Conservation (phyloP, 805 yeast species). For the Metschnikowia gelsemii region DNA sequence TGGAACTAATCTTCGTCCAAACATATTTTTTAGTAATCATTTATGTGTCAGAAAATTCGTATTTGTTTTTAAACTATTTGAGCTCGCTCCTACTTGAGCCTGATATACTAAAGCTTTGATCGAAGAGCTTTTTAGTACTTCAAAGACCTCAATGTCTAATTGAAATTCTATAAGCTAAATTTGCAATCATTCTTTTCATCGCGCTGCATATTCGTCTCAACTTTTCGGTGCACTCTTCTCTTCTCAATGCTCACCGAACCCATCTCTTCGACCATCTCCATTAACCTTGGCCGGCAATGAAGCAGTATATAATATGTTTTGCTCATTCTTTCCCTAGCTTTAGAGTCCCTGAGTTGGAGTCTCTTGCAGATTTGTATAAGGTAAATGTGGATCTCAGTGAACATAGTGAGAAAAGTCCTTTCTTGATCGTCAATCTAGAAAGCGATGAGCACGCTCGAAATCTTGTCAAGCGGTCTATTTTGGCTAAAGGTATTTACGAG, state of each 20-base stretch:
- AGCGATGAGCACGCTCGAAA: slow-evolving; percentile 65
- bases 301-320: slow-evolving; percentile 70
- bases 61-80: background rate
- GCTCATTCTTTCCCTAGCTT: slow-evolving; percentile 84
- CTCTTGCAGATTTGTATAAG: slow-evolving; percentile 66
- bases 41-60: too few species aligned
- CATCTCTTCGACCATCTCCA: background rate
- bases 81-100: too few species aligned
- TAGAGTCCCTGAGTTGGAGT: slow-evolving; percentile 77
- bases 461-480: slow-evolving; percentile 64
- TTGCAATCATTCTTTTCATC: too few species aligned
- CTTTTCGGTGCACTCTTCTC: slow-evolving; percentile 1
- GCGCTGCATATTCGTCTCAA: slow-evolving; percentile 3
- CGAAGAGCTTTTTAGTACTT: background rate
- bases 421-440: slow-evolving; percentile 63
- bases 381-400: slow-evolving; percentile 57
- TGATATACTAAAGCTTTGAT: too few species aligned
- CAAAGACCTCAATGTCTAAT: background rate
- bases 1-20: too few species aligned
- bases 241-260: background rate
- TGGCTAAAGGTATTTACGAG: slow-evolving; percentile 77
- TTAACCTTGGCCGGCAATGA: slow-evolving; percentile 29
- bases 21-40: too few species aligned
- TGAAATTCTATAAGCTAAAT: too few species aligned
- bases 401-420: slow-evolving; percentile 65